A percentile compares a stretch with the other conserved stretches of the same genome.
Conservation (phyloP, 257 asterid species). For the Oldenlandia corymbosa region DNA sequence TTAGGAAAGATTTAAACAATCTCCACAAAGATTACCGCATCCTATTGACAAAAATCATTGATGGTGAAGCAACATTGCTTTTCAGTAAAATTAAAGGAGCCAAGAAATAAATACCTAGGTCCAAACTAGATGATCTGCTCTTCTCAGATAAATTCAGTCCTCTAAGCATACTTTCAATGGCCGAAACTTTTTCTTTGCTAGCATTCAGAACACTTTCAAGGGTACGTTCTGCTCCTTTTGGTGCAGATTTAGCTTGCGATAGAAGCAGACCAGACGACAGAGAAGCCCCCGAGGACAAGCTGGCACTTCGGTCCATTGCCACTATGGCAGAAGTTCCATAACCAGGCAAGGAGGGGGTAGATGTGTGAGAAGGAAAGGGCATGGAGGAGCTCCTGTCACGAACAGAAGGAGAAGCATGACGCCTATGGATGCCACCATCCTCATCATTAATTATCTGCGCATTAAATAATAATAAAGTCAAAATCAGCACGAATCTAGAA, state of each 20-base stretch:
- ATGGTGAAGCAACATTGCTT: not conserved
- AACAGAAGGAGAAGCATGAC: conserved; percentile 94
- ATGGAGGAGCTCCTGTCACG: conserved; percentile 73
- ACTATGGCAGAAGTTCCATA: conserved; percentile 98
- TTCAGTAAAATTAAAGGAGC: conserved; percentile 15
- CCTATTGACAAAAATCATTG: not conserved
- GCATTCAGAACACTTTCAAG: conserved; percentile 95
- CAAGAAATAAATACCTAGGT: conserved; percentile 70
- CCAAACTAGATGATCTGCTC: conserved; percentile 90
- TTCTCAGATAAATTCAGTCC: conserved; percentile 80
- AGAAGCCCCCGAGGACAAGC: conserved; percentile 60
- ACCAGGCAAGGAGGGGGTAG: conserved; percentile 70
- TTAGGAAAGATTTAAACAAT: conserved; percentile 24
- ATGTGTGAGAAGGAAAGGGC: conserved; percentile 55
- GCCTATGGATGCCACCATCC: conserved; percentile 94
- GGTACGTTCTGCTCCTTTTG: conserved; percentile 75
- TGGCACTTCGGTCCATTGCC: conserved; percentile 89
- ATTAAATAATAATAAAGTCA: not conserved
- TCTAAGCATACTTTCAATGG: conserved; percentile 95
- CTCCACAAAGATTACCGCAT: conserved; percentile 3
- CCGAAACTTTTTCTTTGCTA: conserved; percentile 95
- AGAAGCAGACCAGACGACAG: conserved; percentile 62
- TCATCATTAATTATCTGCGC: conserved; percentile 81
- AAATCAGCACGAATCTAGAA: conserved; percentile 1
- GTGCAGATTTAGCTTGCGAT: conserved; percentile 67